These are phyloP conservation scores for Bassia scoparia DNA, from an alignment of 148 eudicot species.

Conservation along the genomic window DNA sequence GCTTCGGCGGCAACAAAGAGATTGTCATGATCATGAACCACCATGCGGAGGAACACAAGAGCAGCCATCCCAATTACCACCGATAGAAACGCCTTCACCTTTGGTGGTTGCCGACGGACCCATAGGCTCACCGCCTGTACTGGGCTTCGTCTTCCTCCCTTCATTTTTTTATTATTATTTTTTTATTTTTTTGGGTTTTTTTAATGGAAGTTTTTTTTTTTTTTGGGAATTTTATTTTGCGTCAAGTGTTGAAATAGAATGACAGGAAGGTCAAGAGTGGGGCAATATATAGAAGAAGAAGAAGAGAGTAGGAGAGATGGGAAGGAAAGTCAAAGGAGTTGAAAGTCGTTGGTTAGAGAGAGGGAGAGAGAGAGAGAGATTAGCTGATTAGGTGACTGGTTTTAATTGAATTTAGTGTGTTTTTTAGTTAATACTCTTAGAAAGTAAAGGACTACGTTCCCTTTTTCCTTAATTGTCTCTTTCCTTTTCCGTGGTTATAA, in stretches of 20 bases:
- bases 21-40: slow-evolving; percentile 57
- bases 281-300: background rate
- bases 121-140: slow-evolving; percentile 43
- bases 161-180: slow-evolving; percentile 13
- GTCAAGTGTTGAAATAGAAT: background rate
- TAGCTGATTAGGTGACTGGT: slow-evolving; percentile 11
- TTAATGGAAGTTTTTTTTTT: background rate
- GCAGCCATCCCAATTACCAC: slow-evolving; percentile 38
- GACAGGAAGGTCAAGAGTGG: background rate
- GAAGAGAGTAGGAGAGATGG: background rate
- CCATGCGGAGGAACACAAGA: slow-evolving; percentile 40
- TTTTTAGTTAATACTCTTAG: background rate
- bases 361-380: background rate
- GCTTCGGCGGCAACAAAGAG: slow-evolving; percentile 63
- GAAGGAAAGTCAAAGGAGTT: background rate
- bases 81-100: slow-evolving; percentile 47
- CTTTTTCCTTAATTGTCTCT: background rate
- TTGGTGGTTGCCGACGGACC: slow-evolving; percentile 57
- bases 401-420: slow-evolving; percentile 1
- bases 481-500: too few species aligned
- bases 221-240: background rate
- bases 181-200: background rate
- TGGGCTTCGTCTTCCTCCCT: slow-evolving; percentile 33
- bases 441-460: slow-evolving; percentile 3
- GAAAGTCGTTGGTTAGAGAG: background rate